phyloP scores from a whole-genome alignment of 495 filamentous ascomycete genomes.

The Monascus purpureus region DNA sequence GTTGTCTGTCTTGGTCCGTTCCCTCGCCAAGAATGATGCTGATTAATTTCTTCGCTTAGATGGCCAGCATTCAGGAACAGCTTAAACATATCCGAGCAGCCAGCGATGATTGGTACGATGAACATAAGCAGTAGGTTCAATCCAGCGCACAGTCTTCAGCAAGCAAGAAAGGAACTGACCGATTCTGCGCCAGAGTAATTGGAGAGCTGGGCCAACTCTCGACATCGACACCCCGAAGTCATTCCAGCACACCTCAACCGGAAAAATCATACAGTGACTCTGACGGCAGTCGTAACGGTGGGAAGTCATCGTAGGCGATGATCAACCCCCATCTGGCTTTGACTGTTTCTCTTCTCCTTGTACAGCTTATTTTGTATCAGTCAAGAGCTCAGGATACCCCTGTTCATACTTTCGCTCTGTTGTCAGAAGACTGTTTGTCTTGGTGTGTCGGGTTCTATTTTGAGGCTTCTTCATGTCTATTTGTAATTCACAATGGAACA shows the following conservation, averaged over 20 bases:
- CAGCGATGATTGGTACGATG: slow-evolving; percentile 33
- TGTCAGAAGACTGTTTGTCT: background rate
- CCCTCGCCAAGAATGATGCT: slow-evolving; percentile 8
- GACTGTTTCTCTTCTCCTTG: slow-evolving; percentile 7
- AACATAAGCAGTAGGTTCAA: slow-evolving; percentile 27
- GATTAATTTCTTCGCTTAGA: slow-evolving; percentile 20
- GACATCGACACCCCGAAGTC: slow-evolving; percentile 19
- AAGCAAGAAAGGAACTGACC: background rate
- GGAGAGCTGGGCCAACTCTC: slow-evolving; percentile 28
- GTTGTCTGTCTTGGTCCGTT: slow-evolving; percentile 17
- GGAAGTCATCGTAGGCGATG: background rate
- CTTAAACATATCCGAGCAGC: slow-evolving; percentile 33
- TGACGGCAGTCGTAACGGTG: slow-evolving; percentile 3
- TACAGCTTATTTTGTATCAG: slow-evolving; percentile 25
- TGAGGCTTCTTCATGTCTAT: background rate
- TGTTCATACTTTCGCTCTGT: slow-evolving; percentile 1
- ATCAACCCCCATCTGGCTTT: background rate
- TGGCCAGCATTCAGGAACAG: slow-evolving; percentile 39
- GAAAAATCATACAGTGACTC: slow-evolving; percentile 13
- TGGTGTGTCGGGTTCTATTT: background rate
- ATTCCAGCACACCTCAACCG: slow-evolving; percentile 19
- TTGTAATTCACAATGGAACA: no score
- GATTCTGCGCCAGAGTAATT: slow-evolving; percentile 18
- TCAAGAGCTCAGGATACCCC: slow-evolving; percentile 30
- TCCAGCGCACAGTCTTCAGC: background rate